A percentile compares a stretch with the other conserved stretches of the same genome.
Evolutionary conservation across 306 rosid genomes (phyloP).

Genomic region (Prinsepia uniflora): DNA sequence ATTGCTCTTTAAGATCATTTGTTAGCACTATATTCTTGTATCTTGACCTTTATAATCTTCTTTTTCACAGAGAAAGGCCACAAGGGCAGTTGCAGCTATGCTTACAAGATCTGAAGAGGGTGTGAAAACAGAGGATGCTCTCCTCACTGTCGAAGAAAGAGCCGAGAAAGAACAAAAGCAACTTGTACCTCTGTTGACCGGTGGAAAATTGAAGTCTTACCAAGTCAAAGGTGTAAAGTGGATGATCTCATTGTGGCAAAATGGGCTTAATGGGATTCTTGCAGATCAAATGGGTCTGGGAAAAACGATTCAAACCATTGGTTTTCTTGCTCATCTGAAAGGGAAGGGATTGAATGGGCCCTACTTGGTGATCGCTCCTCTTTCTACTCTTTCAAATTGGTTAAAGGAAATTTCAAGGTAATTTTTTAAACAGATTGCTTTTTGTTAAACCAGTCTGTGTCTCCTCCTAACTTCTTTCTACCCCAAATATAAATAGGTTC

Average conservation of each 20-base stretch:
- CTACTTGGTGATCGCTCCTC: constrained; percentile 83
- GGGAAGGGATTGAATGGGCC: constrained; percentile 88
- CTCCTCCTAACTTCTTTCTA: constrained; percentile 7
- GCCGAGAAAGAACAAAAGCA: constrained; percentile 74
- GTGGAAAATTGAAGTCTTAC: constrained; percentile 63
- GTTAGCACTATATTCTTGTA: neutral
- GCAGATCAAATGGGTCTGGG: constrained; percentile 99
- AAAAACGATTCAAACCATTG: constrained; percentile 95
- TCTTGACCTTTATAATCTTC: neutral
- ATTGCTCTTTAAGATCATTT: too few species aligned
- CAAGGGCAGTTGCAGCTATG: constrained; percentile 92
- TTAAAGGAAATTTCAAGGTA: constrained; percentile 78
- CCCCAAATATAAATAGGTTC: constrained; percentile 52
- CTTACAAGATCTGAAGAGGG: constrained; percentile 80
- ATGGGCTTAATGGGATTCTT: constrained; percentile 96
- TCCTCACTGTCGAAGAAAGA: constrained; percentile 65
- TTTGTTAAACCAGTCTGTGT: constrained; percentile 3
- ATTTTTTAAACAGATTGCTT: neutral
- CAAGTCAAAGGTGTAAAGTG: constrained; percentile 81
- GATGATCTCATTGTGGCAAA: constrained; percentile 99
- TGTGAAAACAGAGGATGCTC: constrained; percentile 46
- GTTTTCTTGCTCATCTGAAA: constrained; percentile 83
- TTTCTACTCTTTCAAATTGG: constrained; percentile 97
- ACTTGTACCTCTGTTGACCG: constrained; percentile 79
- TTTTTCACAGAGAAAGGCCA: constrained; percentile 62